A percentile compares a stretch with the other conserved stretches of the same genome.
Conservation (phyloP, 768 basidiomycete species). For the Mycena metata region DNA sequence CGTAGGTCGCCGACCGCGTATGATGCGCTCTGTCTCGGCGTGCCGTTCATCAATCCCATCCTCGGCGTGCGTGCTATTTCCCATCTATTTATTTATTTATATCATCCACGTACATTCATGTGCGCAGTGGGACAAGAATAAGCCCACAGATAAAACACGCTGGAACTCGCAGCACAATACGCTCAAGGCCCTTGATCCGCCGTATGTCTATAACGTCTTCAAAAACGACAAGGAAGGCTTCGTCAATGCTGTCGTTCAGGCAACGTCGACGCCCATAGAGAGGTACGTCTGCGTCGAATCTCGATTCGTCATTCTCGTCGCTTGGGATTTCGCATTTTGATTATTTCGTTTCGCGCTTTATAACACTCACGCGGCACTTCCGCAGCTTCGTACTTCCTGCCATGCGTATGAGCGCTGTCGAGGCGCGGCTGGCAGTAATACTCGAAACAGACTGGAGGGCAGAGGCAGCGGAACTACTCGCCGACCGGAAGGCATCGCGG, state of each 20-base stretch:
- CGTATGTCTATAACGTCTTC: slow-evolving; percentile 53
- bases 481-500: slow-evolving; percentile 2
- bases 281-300: slow-evolving; percentile 37
- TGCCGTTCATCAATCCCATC: slow-evolving; percentile 54
- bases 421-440: slow-evolving; percentile 41
- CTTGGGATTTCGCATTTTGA: no score
- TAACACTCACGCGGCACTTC: background rate
- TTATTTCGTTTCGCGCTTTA: background rate
- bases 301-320: background rate
- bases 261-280: slow-evolving; percentile 45
- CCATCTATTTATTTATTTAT: background rate
- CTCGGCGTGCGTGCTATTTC: slow-evolving; percentile 4
- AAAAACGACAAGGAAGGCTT: slow-evolving; percentile 45
- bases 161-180: slow-evolving; percentile 52
- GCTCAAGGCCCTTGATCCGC: slow-evolving; percentile 47
- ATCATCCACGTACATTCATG: slow-evolving; percentile 35
- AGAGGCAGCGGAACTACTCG: slow-evolving; percentile 38
- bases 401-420: slow-evolving; percentile 48
- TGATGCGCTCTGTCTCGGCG: slow-evolving; percentile 36
- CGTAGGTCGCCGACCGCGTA: slow-evolving; percentile 43
- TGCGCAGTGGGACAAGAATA: slow-evolving; percentile 43
- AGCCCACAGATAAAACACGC: slow-evolving; percentile 43
- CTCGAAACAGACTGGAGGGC: slow-evolving; percentile 51
- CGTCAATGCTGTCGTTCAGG: slow-evolving; percentile 44
- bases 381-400: slow-evolving; percentile 46